Base-by-base conservation (phyloP, 805 yeast species). In the Blastobotrys mokoenaii region DNA sequence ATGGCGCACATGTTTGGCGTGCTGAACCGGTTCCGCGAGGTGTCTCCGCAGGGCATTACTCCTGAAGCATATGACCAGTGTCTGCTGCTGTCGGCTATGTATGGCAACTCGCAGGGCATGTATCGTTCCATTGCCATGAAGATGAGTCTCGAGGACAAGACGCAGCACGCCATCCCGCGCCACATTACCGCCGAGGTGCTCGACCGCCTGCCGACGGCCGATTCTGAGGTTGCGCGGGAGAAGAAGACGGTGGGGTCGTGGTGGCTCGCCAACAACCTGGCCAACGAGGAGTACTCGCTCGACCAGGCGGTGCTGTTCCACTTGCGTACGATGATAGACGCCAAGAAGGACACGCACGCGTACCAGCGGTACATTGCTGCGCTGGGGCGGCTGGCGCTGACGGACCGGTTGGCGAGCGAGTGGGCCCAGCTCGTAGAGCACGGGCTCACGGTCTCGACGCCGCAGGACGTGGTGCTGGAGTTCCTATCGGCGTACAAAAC, bases 1-100 rank as follows among this genome's bases (percentile, higher is more conserved):
- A 56, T 55, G 58, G 58, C 61, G 1, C 58, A 56, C 39, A 47
- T 54, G 49, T 54, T 55, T 44, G 61, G 58, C 8, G 46, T 53
- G 5, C 43, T 57, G 37, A 51, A 49, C 27, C 43, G 61, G 16
- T 51, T 57, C 40, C 35, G 38, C 11, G 48, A 49, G 15, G 38
- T 41, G 30, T 31, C 54, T 9, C 42, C 41, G 2, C n/a, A 9
- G 18, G 57, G 57, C 1, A 49, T 57, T 16, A 45, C 50, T 1
- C 27, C 46, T 3, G 54, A 44, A n/a, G 54, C 59, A 10, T 41
- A 51, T 9, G 56, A 54, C 40, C 41, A 49, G 33, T 49, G 54
- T 22, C 35, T 57, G 22, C 39, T 55, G 11, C 40, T 51, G 10
- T 48, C 54, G 5, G 60, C 62, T 3, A 44, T 43, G 30, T 46